Conservation (phyloP, 768 basidiomycete species). For the Mycena chlorophos region DNA sequence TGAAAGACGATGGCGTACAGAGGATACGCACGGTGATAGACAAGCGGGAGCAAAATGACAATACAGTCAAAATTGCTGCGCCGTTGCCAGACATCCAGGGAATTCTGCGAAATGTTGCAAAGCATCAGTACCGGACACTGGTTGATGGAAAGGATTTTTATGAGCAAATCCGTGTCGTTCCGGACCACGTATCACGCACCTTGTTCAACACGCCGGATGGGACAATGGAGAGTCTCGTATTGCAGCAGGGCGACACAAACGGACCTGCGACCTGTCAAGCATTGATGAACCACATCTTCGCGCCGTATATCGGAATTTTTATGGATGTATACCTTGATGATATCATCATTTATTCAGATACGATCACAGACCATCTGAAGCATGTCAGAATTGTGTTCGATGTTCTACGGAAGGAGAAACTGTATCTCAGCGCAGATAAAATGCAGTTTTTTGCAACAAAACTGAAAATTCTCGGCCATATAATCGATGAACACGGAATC, state of each 20-base stretch:
- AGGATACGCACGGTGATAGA: slow-evolving; percentile 30
- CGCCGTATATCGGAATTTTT: slow-evolving; percentile 34
- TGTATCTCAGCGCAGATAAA: slow-evolving; percentile 33
- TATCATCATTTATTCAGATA: slow-evolving; percentile 41
- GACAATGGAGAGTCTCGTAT: slow-evolving; percentile 39
- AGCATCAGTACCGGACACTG: slow-evolving; percentile 20
- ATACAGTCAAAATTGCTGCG: slow-evolving; percentile 26
- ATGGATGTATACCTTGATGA: slow-evolving; percentile 44
- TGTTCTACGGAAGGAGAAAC: slow-evolving; percentile 26
- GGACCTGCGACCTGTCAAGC: slow-evolving; percentile 43
- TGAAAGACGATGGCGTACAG: not conserved
- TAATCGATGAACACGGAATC: slow-evolving; percentile 36
- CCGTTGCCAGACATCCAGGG: slow-evolving; percentile 18
- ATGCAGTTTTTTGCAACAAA: slow-evolving; percentile 24
- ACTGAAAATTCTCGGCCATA: slow-evolving; percentile 35
- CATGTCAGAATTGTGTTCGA: slow-evolving; percentile 30
- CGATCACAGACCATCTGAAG: slow-evolving; percentile 32
- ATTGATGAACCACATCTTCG: slow-evolving; percentile 43
- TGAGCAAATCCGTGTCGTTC: slow-evolving; percentile 37
- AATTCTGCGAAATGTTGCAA: slow-evolving; percentile 28
- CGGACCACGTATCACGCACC: slow-evolving; percentile 28
- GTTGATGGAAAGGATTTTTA: slow-evolving; percentile 41
- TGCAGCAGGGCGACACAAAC: slow-evolving; percentile 34
- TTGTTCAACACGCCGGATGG: slow-evolving; percentile 33
- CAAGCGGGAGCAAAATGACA: slow-evolving; percentile 29